Evolutionary conservation across 805 yeast genomes (phyloP).

Genomic region (Yarrowia keelungensis): DNA sequence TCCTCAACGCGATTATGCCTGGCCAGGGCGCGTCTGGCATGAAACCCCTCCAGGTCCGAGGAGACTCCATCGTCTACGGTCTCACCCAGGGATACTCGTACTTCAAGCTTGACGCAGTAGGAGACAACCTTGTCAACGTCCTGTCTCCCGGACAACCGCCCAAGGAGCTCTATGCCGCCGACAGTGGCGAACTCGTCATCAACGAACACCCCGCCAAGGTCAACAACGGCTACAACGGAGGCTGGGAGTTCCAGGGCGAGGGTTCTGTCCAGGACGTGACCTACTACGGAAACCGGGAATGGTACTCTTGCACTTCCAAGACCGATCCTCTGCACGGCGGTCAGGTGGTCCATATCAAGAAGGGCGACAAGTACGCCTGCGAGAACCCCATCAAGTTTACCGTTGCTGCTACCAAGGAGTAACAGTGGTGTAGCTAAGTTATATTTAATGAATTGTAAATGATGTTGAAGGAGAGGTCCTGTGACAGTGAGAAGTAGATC

Average conservation of each 20-base stretch:
- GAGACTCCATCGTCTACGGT: background rate
- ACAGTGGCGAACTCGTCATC: slow-evolving; percentile 1
- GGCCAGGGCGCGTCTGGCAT: slow-evolving; percentile 7
- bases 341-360: slow-evolving; percentile 10
- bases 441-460: background rate
- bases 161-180: slow-evolving; percentile 3
- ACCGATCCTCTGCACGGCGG: slow-evolving; percentile 10
- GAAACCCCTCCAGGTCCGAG: slow-evolving; percentile 19
- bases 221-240: slow-evolving; percentile 2
- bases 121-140: slow-evolving; percentile 4
- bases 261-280: background rate
- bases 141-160: background rate
- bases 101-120: slow-evolving; percentile 1
- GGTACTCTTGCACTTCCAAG: slow-evolving; percentile 15
- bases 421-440: background rate
- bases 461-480: too few species aligned
- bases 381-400: slow-evolving; percentile 16
- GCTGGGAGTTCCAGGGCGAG: slow-evolving; percentile 5
- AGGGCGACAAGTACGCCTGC: slow-evolving; percentile 17
- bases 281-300: slow-evolving; percentile 6
- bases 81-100: slow-evolving; percentile 5
- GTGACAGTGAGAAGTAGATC: too few species aligned
- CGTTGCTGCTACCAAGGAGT: slow-evolving; percentile 6
- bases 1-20: background rate
- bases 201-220: slow-evolving; percentile 1